These are phyloP conservation scores for Mucor plumbeus DNA, from an alignment of 371 early-diverging fungal genomes.

Conservation along the genomic window DNA sequence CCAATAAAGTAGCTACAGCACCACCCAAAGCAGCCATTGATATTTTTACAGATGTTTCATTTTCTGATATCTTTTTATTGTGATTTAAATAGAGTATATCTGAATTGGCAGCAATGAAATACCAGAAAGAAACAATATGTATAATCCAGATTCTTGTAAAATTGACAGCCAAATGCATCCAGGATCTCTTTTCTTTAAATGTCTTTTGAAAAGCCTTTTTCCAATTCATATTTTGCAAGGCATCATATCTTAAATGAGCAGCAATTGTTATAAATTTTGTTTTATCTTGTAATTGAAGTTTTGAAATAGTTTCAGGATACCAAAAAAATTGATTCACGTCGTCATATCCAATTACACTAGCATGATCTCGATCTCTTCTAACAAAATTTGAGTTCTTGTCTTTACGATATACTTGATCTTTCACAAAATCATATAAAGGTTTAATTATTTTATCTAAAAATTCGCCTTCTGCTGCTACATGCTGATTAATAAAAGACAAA, in stretches of 20 bases:
- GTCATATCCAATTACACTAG: constrained; percentile 80
- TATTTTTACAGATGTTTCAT: constrained; percentile 52
- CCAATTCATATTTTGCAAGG: constrained; percentile 72
- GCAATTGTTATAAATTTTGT: constrained; percentile 61
- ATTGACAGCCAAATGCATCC: constrained; percentile 83
- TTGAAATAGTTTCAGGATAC: constrained; percentile 67
- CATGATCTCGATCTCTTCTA: constrained; percentile 81
- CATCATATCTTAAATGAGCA: constrained; percentile 62
- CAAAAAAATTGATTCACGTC: constrained; percentile 90
- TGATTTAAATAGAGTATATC: constrained; percentile 58
- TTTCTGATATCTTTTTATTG: constrained; percentile 29
- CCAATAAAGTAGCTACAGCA: constrained; percentile 67
- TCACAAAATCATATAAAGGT: constrained; percentile 79
- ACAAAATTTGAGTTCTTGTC: constrained; percentile 71
- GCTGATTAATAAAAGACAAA: neutral
- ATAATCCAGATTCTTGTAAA: constrained; percentile 88
- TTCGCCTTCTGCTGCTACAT: constrained; percentile 61
- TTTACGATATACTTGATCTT: constrained; percentile 74
- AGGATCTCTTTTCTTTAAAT: constrained; percentile 83
- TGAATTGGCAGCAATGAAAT: constrained; percentile 75
- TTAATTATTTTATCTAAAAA: constrained; percentile 70
- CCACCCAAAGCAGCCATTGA: constrained; percentile 77
- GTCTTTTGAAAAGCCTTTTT: constrained; percentile 76
- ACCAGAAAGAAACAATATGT: constrained; percentile 81
- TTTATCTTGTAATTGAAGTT: constrained; percentile 61